Evolutionary conservation across 2,329 filamentous ascomycete species (phyloP).

Genomic region (Sclerotiophoma versabilis): DNA sequence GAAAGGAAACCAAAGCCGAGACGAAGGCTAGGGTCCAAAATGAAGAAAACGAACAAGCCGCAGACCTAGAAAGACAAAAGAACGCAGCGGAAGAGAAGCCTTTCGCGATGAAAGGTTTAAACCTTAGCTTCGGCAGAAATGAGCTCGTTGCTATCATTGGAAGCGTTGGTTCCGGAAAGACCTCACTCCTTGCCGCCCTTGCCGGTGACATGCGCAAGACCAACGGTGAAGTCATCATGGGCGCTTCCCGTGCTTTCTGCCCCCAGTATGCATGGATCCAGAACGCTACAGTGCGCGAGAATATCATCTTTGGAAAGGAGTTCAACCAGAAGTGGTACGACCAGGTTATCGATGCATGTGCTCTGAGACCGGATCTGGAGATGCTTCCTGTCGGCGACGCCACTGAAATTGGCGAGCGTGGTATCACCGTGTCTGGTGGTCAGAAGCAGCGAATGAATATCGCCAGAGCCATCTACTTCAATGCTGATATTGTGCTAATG

Average conservation of each 20-base stretch:
- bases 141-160: slow-evolving; percentile 88
- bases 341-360: slow-evolving; percentile 84
- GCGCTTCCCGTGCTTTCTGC: slow-evolving; percentile 85
- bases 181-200: slow-evolving; percentile 83
- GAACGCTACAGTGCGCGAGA: slow-evolving; percentile 84
- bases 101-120: slow-evolving; percentile 74
- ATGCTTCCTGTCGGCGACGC: slow-evolving; percentile 89
- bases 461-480: slow-evolving; percentile 75
- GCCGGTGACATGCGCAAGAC: slow-evolving; percentile 95
- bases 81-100: slow-evolving; percentile 63
- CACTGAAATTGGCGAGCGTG: slow-evolving; percentile 94
- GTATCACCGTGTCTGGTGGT: slow-evolving; percentile 93
- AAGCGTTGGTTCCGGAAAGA: slow-evolving; percentile 89
- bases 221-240: slow-evolving; percentile 73
- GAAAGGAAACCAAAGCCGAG: slow-evolving; percentile 56
- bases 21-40: slow-evolving; percentile 28
- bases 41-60: slow-evolving; percentile 36
- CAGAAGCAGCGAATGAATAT: slow-evolving; percentile 97
- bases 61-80: slow-evolving; percentile 51
- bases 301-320: slow-evolving; percentile 88
- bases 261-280: slow-evolving; percentile 99
- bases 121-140: slow-evolving; percentile 72
- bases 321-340: slow-evolving; percentile 79
- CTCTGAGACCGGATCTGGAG: slow-evolving; percentile 82
- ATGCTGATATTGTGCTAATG: slow-evolving; percentile 68